Base-by-base conservation (phyloP, 202 grass and related monocot species). In the Schoenoplectus triqueter region DNA sequence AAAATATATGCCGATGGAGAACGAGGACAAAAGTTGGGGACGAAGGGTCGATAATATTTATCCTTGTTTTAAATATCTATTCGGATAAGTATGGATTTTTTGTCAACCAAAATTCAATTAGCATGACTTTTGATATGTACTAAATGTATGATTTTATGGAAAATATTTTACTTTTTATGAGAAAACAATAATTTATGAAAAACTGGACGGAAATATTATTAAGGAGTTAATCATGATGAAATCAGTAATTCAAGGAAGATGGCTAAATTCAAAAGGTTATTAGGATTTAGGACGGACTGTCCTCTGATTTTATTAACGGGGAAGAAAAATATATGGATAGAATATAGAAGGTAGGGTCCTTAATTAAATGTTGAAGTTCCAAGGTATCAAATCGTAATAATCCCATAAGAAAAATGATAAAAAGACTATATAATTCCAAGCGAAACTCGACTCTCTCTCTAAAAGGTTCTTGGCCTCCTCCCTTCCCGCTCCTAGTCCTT, bases 371-470 rank as follows among this genome's bases (percentile, higher is more conserved):
- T 40, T 14, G 1, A 78, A 9, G 31, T 44, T 55, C 31, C 1
- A n/a, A 42, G 55, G 74, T 60, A 60, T 17, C 13, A 65, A 51
- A 49, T 49, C 19, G 42, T 20, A 81, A 65, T 66, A 50, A 64
- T 51, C 18, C 79, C 63, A 31, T 31, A 31, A 49, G 50, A 31
- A 31, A 31, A 31, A 31, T 31, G 31, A 31, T 31, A 31, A 81
- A 48, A 64, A 59, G 8, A 11, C 57, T 21, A 66, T 47, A 66
- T 31, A 82, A 83, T 7, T 57, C 64, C 13, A 83, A 71, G 81
- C 81, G 49, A 83, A 83, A 83, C 65, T 41, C 46, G 21, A 51
- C 47, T 31, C 31, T 82, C 79, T 66, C 78, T 69, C 64, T 56
- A 22, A 31, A 66, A 19, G n/a, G 41, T 59, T 77, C 81, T 68